Conservation (phyloP, 306 rosid species). For the Casuarina glauca region DNA sequence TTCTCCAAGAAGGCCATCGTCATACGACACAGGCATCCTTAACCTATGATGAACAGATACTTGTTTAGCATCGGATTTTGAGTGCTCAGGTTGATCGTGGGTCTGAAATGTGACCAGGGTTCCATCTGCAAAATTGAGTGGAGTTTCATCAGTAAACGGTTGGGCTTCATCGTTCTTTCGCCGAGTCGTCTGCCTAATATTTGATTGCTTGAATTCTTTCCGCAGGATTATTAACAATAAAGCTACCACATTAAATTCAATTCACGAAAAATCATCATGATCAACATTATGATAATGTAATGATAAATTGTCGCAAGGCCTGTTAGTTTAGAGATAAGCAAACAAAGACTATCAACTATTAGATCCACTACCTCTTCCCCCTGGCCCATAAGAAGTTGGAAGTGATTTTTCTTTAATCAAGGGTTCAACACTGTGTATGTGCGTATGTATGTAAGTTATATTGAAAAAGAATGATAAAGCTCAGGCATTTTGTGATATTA, state of each 20-base stretch:
- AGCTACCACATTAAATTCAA: neutral
- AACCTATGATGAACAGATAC: constrained; percentile 62
- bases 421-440: too few relatives aligned
- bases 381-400: too few relatives aligned
- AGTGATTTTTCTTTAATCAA: too few relatives aligned
- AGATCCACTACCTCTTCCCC: too few relatives aligned
- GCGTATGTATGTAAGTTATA: too few relatives aligned
- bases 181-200: constrained; percentile 26
- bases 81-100: constrained; percentile 39
- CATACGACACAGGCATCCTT: constrained; percentile 77
- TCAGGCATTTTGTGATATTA: neutral
- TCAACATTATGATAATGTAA: constrained; percentile 5
- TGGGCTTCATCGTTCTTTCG: constrained; percentile 36
- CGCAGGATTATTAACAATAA: constrained; percentile 40
- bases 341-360: too few relatives aligned
- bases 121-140: constrained; percentile 23
- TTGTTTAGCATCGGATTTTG: constrained; percentile 41
- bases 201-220: constrained; percentile 73
- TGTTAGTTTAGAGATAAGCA: too few relatives aligned
- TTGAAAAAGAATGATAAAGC: neutral
- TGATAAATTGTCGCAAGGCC: neutral
- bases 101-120: neutral
- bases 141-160: constrained; percentile 8
- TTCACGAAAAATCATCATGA: constrained; percentile 1
- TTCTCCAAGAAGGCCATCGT: constrained; percentile 63